Evolutionary conservation across 1,284 basidiomycete genomes (phyloP).

Genomic region (Tausonia pullulans): DNA sequence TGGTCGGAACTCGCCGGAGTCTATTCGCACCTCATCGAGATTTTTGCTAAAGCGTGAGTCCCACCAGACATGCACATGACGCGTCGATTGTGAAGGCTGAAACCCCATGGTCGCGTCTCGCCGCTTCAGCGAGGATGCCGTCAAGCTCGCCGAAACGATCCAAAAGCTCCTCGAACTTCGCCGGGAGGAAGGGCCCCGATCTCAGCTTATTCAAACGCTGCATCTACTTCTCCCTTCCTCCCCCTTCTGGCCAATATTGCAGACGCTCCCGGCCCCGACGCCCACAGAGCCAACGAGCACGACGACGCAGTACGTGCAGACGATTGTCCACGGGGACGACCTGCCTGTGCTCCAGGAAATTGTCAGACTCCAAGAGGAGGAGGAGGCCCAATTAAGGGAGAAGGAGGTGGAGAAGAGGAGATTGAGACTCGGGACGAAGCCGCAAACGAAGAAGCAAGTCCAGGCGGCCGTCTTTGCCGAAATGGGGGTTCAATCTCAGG

Average conservation of each 20-base stretch:
- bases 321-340: slow-evolving; percentile 48
- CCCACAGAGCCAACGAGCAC: slow-evolving; percentile 40
- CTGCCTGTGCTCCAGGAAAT: slow-evolving; percentile 60
- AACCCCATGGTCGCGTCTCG: no score
- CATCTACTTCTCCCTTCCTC: slow-evolving; percentile 41
- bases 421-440: slow-evolving; percentile 59
- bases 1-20: slow-evolving; percentile 52
- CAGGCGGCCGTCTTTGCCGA: slow-evolving; percentile 32
- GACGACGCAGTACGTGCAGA: slow-evolving; percentile 50
- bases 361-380: slow-evolving; percentile 45
- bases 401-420: slow-evolving; percentile 64
- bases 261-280: slow-evolving; percentile 48
- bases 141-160: slow-evolving; percentile 65
- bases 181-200: slow-evolving; percentile 48
- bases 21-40: slow-evolving; percentile 44
- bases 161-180: slow-evolving; percentile 63
- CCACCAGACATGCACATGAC: background rate
- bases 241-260: slow-evolving; percentile 9
- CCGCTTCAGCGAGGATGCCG: slow-evolving; percentile 51
- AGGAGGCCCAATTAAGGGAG: slow-evolving; percentile 47
- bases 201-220: slow-evolving; percentile 44
- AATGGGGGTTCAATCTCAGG: slow-evolving; percentile 23
- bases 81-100: no score
- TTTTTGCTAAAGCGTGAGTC: slow-evolving; percentile 49
- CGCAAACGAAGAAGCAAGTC: slow-evolving; percentile 48